Base-by-base conservation (phyloP, 2,329 filamentous ascomycete genomes). In the Aspergillus sp. region DNA sequence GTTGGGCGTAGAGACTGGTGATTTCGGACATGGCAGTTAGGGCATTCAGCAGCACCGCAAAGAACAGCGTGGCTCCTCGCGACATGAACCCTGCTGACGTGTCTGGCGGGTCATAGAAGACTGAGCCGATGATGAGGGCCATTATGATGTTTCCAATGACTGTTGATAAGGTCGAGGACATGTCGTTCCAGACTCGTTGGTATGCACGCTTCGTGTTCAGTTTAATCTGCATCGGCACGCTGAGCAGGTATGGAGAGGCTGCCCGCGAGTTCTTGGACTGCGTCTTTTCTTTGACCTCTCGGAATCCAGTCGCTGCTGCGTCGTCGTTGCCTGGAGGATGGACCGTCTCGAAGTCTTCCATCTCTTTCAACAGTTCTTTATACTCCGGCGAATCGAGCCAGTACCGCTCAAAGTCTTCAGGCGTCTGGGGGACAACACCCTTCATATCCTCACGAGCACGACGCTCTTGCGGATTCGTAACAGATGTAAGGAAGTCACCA, bases 11-110 rank as follows among this genome's bases (percentile, higher is more conserved):
- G 3, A 70, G 60, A 68, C 84, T 89, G 62, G 66, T 67, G 43
- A 72, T 68, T 59, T 72, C 69, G 9, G 61, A 58, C 59, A 72
- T 70, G 1, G 69, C 66, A 2, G 87, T 82, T 64, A 95, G 92
- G 45, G 90, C 91, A 73, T 93, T 96, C 80, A 93, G 87, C 55
- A 96, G 80, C 68, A 92, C 87, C 60, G 90, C 90, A 69, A 95
- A 95, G 83, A 96, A 96, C 50, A 96, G 79, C 6, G 93, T 81
- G 33, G 89, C 87, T 58, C 89, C 90, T 57, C 91, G 86, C 65
- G 85, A 82, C 76, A 86, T 91, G 79, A 96, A 95, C 63, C 87
- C 90, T 27, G 74, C 70, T 0, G 90, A 88, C 15, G 79, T 81
- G 2, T 80, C 69, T 21, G 83, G 75, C 14, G 95, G 77, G 69